Evolutionary conservation across 805 yeast species (phyloP).

Genomic region (Isabelozyma heimii): DNA sequence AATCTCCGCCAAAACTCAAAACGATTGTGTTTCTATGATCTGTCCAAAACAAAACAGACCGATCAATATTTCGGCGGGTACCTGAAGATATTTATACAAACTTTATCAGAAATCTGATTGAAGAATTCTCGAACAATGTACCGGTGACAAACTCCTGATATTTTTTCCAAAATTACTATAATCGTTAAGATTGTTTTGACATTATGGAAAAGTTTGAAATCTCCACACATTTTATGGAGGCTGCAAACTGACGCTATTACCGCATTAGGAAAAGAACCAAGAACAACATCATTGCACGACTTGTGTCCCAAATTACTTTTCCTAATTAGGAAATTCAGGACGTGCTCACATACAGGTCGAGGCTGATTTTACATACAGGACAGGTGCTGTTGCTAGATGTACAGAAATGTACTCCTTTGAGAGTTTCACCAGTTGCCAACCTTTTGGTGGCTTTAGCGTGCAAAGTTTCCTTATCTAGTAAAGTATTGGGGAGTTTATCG

Average conservation of each 20-base stretch:
- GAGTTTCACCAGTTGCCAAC: background rate
- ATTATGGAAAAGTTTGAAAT: no score
- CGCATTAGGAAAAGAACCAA: slow-evolving; percentile 5
- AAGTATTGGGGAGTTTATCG: background rate
- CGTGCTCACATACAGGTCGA: background rate
- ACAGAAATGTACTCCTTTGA: background rate
- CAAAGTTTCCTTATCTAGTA: background rate
- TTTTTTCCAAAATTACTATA: no score
- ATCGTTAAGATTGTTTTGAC: no score
- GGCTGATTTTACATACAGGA: background rate
- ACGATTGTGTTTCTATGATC: slow-evolving; percentile 1
- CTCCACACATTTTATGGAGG: background rate
- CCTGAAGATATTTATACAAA: no score
- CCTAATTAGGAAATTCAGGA: slow-evolving; percentile 16
- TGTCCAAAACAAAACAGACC: background rate
- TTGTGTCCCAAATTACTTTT: slow-evolving; percentile 5
- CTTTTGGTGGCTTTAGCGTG: background rate
- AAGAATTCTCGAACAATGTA: no score
- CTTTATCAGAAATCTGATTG: no score
- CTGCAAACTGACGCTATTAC: slow-evolving; percentile 1
- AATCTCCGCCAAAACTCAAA: no score
- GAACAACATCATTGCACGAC: slow-evolving; percentile 1
- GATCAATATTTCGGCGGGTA: background rate
- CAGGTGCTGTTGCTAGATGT: background rate
- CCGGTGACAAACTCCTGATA: no score